These are phyloP conservation scores for Colletotrichum orchidophilum DNA, from an alignment of 2,329 filamentous ascomycete genomes.

Conservation along the genomic window DNA sequence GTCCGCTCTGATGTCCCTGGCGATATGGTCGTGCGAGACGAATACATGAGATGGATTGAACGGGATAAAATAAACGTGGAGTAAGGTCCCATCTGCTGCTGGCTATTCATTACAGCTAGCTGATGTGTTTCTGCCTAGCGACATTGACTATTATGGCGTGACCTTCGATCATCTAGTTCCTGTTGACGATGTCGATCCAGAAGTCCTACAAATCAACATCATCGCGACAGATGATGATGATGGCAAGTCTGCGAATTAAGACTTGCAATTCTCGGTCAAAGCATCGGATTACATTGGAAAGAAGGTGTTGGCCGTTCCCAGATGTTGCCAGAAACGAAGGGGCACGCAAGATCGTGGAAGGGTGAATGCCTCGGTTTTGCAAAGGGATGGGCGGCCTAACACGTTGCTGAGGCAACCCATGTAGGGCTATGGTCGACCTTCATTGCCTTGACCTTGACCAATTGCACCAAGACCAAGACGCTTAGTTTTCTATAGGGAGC, in stretches of 20 bases:
- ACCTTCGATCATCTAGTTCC: slow-evolving; percentile 53
- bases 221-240: slow-evolving; percentile 47
- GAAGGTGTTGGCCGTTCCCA: slow-evolving; percentile 51
- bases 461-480: too few relatives aligned
- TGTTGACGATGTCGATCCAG: slow-evolving; percentile 45
- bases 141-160: slow-evolving; percentile 50
- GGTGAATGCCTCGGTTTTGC: slow-evolving; percentile 39
- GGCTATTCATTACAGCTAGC: too few relatives aligned
- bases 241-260: slow-evolving; percentile 45
- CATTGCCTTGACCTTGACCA: too few relatives aligned
- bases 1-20: background rate
- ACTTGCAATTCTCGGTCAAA: slow-evolving; percentile 46
- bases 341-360: slow-evolving; percentile 45
- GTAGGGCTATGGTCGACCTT: background rate
- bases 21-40: slow-evolving; percentile 35
- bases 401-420: background rate
- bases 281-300: slow-evolving; percentile 48
- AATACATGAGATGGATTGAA: slow-evolving; percentile 31
- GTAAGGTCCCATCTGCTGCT: background rate
- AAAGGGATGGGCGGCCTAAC: background rate
- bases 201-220: slow-evolving; percentile 54
- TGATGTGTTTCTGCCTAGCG: background rate
- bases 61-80: background rate
- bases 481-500: too few relatives aligned
- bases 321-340: slow-evolving; percentile 51